Evolutionary conservation across 768 basidiomycete genomes (phyloP).

Genomic region (Pleurotus ostreatus): DNA sequence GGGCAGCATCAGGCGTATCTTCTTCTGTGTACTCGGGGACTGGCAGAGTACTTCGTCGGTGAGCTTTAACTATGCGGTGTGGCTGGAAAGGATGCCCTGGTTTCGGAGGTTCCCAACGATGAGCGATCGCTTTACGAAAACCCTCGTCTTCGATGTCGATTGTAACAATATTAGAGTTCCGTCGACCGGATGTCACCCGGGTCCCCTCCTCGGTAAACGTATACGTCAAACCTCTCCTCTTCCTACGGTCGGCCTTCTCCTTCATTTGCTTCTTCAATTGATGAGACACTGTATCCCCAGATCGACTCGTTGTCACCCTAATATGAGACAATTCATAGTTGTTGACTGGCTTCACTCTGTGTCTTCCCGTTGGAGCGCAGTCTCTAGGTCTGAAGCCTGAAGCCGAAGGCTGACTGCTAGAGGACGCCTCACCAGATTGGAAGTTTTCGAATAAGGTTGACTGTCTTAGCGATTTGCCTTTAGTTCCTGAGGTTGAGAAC

Average conservation of each 20-base stretch:
- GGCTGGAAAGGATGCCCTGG: conserved; percentile 3
- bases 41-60: neutral
- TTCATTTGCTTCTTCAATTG: conserved; percentile 24
- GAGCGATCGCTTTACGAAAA: conserved; percentile 37
- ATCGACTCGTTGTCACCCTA: neutral
- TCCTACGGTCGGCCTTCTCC: conserved; percentile 20
- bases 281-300: conserved; percentile 8
- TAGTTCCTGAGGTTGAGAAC: conserved; percentile 33
- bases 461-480: conserved; percentile 30
- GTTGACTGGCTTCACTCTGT: neutral
- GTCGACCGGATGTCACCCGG: conserved; percentile 34
- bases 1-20: conserved; percentile 6
- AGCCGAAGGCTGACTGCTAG: too few relatives aligned
- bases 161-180: conserved; percentile 27
- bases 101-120: conserved; percentile 8
- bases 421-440: conserved; percentile 19
- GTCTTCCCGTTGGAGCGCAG: neutral
- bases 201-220: conserved; percentile 31
- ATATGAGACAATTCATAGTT: too few relatives aligned
- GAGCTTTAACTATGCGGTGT: neutral
- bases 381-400: neutral
- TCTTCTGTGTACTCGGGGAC: neutral
- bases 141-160: conserved; percentile 41
- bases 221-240: conserved; percentile 28
- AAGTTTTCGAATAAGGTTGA: conserved; percentile 25